These are phyloP conservation scores for Cydonia oblonga DNA, from an alignment of 331 rosid species.

Conservation along the genomic window DNA sequence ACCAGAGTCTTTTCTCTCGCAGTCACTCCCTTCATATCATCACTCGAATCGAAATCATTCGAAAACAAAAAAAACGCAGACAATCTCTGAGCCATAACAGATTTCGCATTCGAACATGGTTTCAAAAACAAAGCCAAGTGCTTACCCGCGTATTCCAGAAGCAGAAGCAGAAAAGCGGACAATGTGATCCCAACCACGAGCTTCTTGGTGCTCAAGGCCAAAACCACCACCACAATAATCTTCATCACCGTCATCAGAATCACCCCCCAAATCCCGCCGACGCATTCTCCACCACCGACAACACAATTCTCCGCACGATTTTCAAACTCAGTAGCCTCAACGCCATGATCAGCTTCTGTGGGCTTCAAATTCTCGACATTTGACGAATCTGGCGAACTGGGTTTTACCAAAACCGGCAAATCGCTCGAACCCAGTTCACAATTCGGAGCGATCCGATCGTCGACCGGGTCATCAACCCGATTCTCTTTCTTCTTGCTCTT, in stretches of 20 bases:
- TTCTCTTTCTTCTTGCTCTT: neutral
- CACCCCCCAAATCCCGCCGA: neutral
- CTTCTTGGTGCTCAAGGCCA: slow-evolving; percentile 31
- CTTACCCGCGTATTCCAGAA: slow-evolving; percentile 38
- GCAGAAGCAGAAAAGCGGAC: slow-evolving; percentile 51
- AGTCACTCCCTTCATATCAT: neutral
- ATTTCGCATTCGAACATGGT: slow-evolving; percentile 12
- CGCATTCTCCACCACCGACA: neutral
- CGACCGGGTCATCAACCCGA: neutral
- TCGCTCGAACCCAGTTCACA: neutral
- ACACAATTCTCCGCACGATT: neutral
- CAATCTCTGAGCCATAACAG: slow-evolving; percentile 2
- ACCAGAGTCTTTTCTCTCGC: neutral
- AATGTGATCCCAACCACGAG: slow-evolving; percentile 50
- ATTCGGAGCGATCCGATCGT: neutral
- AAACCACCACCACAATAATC: slow-evolving; percentile 24
- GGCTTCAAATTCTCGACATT: neutral
- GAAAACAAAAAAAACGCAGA: neutral
- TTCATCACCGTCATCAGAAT: slow-evolving; percentile 15
- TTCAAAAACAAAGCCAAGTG: slow-evolving; percentile 8
- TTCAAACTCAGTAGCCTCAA: neutral
- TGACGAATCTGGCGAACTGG: neutral
- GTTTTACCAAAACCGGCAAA: neutral
- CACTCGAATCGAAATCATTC: neutral
- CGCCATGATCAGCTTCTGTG: neutral